Percentiles rank a stretch among this genome's conserved stretches.
Evolutionary conservation across 192 early-diverging fungal genomes (phyloP).

Genomic region (Coemansia sp.): DNA sequence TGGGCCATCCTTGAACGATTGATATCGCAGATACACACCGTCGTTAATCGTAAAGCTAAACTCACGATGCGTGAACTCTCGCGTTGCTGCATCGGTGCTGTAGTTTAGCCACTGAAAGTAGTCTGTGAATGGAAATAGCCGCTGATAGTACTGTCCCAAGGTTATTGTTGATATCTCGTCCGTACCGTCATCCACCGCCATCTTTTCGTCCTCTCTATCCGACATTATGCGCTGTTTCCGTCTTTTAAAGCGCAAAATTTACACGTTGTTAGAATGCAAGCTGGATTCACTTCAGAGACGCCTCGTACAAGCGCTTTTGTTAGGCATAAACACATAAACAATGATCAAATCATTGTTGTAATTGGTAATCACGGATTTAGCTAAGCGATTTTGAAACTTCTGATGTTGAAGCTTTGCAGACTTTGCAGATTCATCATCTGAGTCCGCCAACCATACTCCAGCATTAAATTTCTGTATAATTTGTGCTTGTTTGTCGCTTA

Average conservation of each 20-base stretch:
- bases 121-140: conserved; percentile 79
- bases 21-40: conserved; percentile 86
- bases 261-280: background rate
- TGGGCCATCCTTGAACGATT: conserved; percentile 71
- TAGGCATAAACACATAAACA: background rate
- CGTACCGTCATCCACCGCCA: conserved; percentile 26
- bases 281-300: background rate
- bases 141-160: conserved; percentile 77
- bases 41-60: conserved; percentile 83
- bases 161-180: conserved; percentile 42
- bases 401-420: too few species aligned
- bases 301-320: background rate
- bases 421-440: too few species aligned
- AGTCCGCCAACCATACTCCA: too few species aligned
- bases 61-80: conserved; percentile 83
- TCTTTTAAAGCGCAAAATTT: background rate
- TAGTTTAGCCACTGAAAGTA: conserved; percentile 85
- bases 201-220: conserved; percentile 9
- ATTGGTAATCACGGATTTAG: background rate
- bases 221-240: conserved; percentile 5
- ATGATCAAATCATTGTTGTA: background rate
- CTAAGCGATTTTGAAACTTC: background rate
- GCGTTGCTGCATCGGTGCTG: conserved; percentile 57
- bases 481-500: too few species aligned
- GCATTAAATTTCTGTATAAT: too few species aligned